Percentiles rank a stretch among this genome's conserved stretches.
Evolutionary conservation across 345 rosid genomes (phyloP).

Genomic region (Limnanthes douglasii): DNA sequence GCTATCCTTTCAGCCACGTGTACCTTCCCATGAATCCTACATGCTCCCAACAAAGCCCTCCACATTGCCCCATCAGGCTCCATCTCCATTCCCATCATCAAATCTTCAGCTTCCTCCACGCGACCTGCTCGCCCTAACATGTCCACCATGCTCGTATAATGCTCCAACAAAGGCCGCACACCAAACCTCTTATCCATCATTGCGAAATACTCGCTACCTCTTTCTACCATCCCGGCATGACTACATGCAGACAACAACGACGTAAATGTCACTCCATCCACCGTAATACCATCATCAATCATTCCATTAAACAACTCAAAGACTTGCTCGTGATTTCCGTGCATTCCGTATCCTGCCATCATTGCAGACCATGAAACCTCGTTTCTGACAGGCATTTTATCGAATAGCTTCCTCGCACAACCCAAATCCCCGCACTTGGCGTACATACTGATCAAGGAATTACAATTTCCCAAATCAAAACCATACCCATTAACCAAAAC

Average conservation of each 20-base stretch:
- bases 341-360: constrained; percentile 16
- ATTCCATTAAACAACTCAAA: constrained; percentile 17
- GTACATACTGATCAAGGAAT: constrained; percentile 18
- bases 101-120: constrained; percentile 19
- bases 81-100: constrained; percentile 15
- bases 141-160: constrained; percentile 24
- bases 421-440: constrained; percentile 15
- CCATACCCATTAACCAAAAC: constrained; percentile 12
- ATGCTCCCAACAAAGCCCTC: constrained; percentile 11
- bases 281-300: constrained; percentile 11
- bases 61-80: constrained; percentile 15
- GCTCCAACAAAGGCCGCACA: constrained; percentile 16
- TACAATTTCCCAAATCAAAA: constrained; percentile 14
- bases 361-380: constrained; percentile 18
- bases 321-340: constrained; percentile 12
- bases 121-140: constrained; percentile 20
- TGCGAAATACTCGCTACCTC: constrained; percentile 14
- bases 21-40: constrained; percentile 8
- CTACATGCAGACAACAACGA: constrained; percentile 17
- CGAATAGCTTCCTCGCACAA: constrained; percentile 17
- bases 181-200: constrained; percentile 18
- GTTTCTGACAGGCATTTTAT: constrained; percentile 15
- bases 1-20: constrained; percentile 12
- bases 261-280: constrained; percentile 16
- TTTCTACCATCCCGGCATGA: constrained; percentile 19